Evolutionary conservation across 805 yeast species (phyloP), one percentile per base, ranked within the genome.

Genomic region (Citeromyces matritensis): DNA sequence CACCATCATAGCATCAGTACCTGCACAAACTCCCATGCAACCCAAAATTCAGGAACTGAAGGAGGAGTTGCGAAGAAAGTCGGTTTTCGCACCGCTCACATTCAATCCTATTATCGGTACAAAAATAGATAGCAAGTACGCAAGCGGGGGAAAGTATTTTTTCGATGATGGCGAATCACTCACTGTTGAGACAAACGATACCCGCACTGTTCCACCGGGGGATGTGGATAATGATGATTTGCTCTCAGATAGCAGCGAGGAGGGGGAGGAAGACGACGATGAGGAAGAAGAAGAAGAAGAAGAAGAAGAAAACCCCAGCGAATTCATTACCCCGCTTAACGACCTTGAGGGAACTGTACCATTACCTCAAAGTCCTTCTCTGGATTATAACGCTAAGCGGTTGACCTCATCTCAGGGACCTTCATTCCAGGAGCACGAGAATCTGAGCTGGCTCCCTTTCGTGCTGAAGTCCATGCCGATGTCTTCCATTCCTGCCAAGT

Each of bases 81-180:
- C 94, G 27, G 71, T 77, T 0, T 86, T 84, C 51, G 81, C 94
- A 0, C 94, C 94, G 0, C 58, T 85, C 27, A 63, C 67, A 27
- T 86, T 85, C 54, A 79, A 82, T 42, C 94, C 95, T 1, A 65
- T 77, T 12, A 78, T 83, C 33, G 74, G 73, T 35, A 66, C 69
- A 30, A 73, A 69, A 35, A 74, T 88, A 26, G 97, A 88, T 47
- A 73, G 80, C 35, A 88, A 88, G 45, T 88, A 88, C 44, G 76
- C 77, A 9, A 65, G 66, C 39, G 98, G 98, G 5, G 98, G 98
- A 2, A 80, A 86, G 45, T 88, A 81, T 47, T 85, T 74, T 46
- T 82, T 80, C 10, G 19, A 15, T 21, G 30, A 30, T 15, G 26
- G 15, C 29, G 29, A 24, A 6, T 17, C 33, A 9, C 15, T n/a